Evolutionary conservation across 306 rosid genomes (phyloP).

Genomic region (Cyclanthera cordifolia): DNA sequence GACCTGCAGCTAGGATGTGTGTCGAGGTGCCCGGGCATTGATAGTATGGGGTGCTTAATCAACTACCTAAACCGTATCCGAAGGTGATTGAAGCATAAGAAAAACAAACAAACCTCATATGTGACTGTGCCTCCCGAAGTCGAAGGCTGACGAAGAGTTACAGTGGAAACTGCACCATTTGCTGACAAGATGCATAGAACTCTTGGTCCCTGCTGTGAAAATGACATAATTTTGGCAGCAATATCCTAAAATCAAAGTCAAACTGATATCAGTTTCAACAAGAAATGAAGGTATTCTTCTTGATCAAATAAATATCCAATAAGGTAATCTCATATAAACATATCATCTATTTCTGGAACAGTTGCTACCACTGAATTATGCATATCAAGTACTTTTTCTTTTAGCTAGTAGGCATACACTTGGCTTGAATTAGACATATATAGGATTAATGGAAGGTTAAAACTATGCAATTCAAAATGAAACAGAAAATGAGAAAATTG

Average conservation of each 20-base stretch:
- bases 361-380: not conserved
- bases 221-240: conserved; percentile 72
- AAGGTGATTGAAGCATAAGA: not conserved
- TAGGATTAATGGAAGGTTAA: not conserved
- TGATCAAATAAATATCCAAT: not conserved
- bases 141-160: conserved; percentile 82
- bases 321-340: not conserved
- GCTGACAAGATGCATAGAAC: conserved; percentile 80
- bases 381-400: no score
- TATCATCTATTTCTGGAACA: not conserved
- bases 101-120: conserved; percentile 49
- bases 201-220: conserved; percentile 86
- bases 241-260: conserved; percentile 47
- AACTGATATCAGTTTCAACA: not conserved
- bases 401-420: no score
- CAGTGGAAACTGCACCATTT: conserved; percentile 81
- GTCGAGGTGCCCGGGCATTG: not conserved
- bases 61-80: not conserved
- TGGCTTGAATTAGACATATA: no score
- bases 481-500: conserved; percentile 1
- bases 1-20: not conserved
- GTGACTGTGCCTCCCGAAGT: conserved; percentile 87
- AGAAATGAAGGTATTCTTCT: not conserved
- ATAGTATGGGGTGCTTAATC: not conserved
- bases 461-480: not conserved